Base-by-base conservation (phyloP, 495 filamentous ascomycete species). In the Lichenothelia convexa region DNA sequence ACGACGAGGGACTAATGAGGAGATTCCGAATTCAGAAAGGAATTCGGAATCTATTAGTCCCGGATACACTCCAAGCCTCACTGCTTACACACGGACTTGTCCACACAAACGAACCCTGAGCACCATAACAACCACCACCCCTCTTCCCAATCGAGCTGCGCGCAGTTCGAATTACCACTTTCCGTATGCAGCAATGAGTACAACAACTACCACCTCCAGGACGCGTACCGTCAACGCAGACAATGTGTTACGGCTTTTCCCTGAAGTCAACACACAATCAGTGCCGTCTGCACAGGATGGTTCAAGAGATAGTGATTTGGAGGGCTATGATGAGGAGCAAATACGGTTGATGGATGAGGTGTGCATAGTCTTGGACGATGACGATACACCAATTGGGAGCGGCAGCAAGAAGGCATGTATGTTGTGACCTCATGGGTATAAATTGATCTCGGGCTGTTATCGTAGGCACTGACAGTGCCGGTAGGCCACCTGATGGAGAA, bases 271-370 rank as follows among this genome's bases (percentile, higher is more conserved):
- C 59, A 85, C 83, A n/a, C 75, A 70, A 38, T 73, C 86, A 22
- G 70, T 71, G 31, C 46, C 52, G 20, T 40, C 50, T 15, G 34
- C 48, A 3, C 41, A 42, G 29, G 51, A 56, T 27, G 51, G 54
- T 12, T 45, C 49, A 21, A 46, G 51, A 23, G 58, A 59, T 39
- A 47, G 51, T 35, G 72, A 76, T 20, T 51, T 80, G n/a, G 56
- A 61, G 30, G 89, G 89, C 31, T 91, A 95, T 65, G 87, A 99
- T 62, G 89, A 81, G 51, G 87, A 94, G 57, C 89, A 99, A 57
- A 86, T 93, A 42, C 77, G 86, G 19, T 60, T 99, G 46, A 99
- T 99, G 89, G 91, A 99, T 42, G 89, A 99, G 60, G 80, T 99
- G 5, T 99, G 89, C 65, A 99, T 99, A 51, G 89, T 99, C 12